phyloP scores from a whole-genome alignment of 2,329 filamentous ascomycete genomes.

The Orbilia oligospora region DNA sequence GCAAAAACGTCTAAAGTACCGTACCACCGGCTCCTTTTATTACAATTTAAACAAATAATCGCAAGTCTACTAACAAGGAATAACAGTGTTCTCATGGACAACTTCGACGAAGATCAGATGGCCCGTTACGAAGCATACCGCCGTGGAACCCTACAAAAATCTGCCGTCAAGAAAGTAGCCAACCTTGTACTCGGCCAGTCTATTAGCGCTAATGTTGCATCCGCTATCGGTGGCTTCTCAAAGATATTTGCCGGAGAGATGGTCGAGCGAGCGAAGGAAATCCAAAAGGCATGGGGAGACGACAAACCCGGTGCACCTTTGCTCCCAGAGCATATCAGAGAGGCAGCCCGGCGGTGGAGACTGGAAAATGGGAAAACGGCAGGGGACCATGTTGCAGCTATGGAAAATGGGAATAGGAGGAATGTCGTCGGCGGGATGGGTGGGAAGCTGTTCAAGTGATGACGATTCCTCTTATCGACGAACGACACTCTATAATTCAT shows the following conservation, averaged over 20 bases:
- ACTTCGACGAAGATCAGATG: conserved; percentile 69
- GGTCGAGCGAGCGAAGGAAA: conserved; percentile 76
- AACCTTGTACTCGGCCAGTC: conserved; percentile 79
- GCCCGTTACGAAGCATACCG: conserved; percentile 70
- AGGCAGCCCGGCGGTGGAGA: conserved; percentile 63
- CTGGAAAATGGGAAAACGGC: conserved; percentile 63
- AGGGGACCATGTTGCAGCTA: conserved; percentile 61
- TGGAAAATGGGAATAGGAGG: conserved; percentile 57
- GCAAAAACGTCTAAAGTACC: conserved; percentile 69
- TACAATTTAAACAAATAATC: not conserved
- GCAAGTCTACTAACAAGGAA: conserved; percentile 9
- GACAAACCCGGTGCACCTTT: conserved; percentile 62
- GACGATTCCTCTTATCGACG: not conserved
- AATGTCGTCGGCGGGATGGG: conserved; percentile 58
- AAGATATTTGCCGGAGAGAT: conserved; percentile 78
- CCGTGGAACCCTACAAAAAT: conserved; percentile 70
- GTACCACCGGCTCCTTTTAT: not conserved
- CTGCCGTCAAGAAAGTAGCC: conserved; percentile 72
- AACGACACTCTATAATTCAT: not conserved
- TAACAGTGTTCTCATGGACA: conserved; percentile 63
- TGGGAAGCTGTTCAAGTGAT: conserved; percentile 54
- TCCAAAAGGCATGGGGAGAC: conserved; percentile 72
- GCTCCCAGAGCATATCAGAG: conserved; percentile 63
- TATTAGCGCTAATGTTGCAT: conserved; percentile 76
- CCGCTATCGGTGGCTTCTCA: conserved; percentile 76